These are phyloP conservation scores for Phytophthora pinifolia DNA, from an alignment of 352 stramenopile species.

Conservation along the genomic window DNA sequence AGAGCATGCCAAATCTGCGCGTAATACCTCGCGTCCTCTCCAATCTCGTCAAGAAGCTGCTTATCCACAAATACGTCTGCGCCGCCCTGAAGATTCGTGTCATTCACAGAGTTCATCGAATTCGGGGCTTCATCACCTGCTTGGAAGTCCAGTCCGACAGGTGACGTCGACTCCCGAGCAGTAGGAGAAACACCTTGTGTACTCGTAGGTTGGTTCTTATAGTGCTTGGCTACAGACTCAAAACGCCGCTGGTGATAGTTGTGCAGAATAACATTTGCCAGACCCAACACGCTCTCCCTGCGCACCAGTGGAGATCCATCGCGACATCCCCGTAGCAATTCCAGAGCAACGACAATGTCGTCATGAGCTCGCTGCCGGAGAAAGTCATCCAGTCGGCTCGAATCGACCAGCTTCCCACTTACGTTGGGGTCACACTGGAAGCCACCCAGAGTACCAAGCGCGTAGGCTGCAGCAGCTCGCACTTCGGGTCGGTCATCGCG, in stretches of 20 bases:
- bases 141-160: constrained; percentile 10
- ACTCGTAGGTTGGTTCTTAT: constrained; percentile 53
- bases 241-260: constrained; percentile 86
- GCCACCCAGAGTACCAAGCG: constrained; percentile 91
- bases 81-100: constrained; percentile 13
- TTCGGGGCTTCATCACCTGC: constrained; percentile 14
- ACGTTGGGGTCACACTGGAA: constrained; percentile 64
- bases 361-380: constrained; percentile 56
- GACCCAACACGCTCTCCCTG: constrained; percentile 76
- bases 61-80: constrained; percentile 44
- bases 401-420: constrained; percentile 49
- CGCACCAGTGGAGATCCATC: constrained; percentile 87
- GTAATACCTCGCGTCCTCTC: constrained; percentile 81
- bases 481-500: constrained; percentile 90
- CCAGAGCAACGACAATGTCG: constrained; percentile 70
- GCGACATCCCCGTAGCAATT: constrained; percentile 63
- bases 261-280: constrained; percentile 87
- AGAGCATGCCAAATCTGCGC: constrained; percentile 84
- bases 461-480: constrained; percentile 91
- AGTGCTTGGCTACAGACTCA: constrained; percentile 81
- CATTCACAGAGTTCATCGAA: constrained; percentile 13
- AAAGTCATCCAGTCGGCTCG: constrained; percentile 60
- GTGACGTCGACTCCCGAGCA: neutral
- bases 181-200: constrained; percentile 1
- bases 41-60: constrained; percentile 44